Percentiles rank a stretch among this genome's conserved stretches.
phyloP scores from a whole-genome alignment of 495 filamentous ascomycete genomes.

The Hypoxylon trugodes region DNA sequence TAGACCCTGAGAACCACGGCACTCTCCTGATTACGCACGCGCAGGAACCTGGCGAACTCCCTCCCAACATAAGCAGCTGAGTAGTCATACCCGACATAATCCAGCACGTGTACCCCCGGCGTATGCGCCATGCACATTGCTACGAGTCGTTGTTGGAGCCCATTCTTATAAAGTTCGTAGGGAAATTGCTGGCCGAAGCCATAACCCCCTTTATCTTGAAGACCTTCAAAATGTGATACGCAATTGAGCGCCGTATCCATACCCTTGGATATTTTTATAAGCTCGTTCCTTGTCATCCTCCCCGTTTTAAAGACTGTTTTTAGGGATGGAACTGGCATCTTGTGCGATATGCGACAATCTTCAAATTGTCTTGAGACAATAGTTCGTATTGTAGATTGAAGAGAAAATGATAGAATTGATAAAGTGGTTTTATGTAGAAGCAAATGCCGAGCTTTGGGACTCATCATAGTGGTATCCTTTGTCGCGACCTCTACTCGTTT shows the following conservation, averaged over 20 bases:
- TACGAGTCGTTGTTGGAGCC: neutral
- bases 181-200: conserved; percentile 16
- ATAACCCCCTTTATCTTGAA: conserved; percentile 21
- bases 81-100: neutral
- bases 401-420: too few relatives aligned
- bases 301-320: neutral
- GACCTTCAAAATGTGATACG: conserved; percentile 11
- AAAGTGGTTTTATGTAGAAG: too few relatives aligned
- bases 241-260: conserved; percentile 5
- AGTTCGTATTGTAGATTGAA: too few relatives aligned
- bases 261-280: neutral
- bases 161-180: conserved; percentile 12
- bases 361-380: too few relatives aligned
- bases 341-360: too few relatives aligned
- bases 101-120: conserved; percentile 14
- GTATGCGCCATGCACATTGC: neutral
- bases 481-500: too few relatives aligned
- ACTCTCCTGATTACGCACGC: conserved; percentile 1
- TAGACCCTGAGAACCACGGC: conserved; percentile 25
- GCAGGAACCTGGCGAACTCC: conserved; percentile 30
- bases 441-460: too few relatives aligned
- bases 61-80: conserved; percentile 6
- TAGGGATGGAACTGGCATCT: conserved; percentile 1
- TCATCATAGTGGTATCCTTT: too few relatives aligned
- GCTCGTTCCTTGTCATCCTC: conserved; percentile 20